A percentile compares a stretch with the other conserved stretches of the same genome.
Evolutionary conservation across 805 yeast genomes (phyloP).

Genomic region (Monosporozyma unispora): DNA sequence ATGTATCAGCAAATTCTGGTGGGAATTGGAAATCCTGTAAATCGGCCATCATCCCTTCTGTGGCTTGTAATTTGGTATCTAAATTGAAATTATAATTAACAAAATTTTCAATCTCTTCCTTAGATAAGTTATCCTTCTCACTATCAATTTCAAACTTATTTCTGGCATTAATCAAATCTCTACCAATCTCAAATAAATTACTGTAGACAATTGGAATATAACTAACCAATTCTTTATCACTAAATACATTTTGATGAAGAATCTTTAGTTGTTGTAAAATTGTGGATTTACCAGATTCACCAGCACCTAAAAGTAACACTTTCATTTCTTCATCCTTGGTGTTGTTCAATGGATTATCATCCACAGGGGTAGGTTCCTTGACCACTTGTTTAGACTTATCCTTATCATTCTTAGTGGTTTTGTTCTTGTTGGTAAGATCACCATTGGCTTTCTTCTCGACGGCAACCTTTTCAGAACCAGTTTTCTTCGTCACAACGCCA

Average conservation of each 20-base stretch:
- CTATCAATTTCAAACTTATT: conserved; percentile 35
- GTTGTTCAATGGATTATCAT: not conserved
- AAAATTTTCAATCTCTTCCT: conserved; percentile 11
- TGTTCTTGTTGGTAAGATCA: not conserved
- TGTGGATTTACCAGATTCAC: conserved; percentile 37
- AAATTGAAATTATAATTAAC: conserved; percentile 3
- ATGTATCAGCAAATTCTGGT: conserved; percentile 37
- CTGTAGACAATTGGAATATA: conserved; percentile 72
- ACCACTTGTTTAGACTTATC: not conserved
- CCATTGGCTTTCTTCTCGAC: not conserved
- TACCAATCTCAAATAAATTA: conserved; percentile 70
- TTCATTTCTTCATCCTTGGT: conserved; percentile 32
- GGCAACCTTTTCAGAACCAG: not conserved
- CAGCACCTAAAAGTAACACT: conserved; percentile 75
- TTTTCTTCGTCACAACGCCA: not conserved
- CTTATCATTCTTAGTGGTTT: not conserved
- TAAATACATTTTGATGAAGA: conserved; percentile 29
- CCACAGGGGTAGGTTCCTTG: not conserved
- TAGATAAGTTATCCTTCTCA: conserved; percentile 14
- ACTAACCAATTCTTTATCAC: conserved; percentile 53
- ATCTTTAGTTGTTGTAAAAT: conserved; percentile 35
- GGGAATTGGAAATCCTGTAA: conserved; percentile 31
- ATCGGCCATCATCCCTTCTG: not conserved
- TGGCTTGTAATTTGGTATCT: not conserved
- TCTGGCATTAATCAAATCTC: conserved; percentile 60